Conservation (phyloP, 192 early-diverging fungal species). For the Thamnidium elegans region DNA sequence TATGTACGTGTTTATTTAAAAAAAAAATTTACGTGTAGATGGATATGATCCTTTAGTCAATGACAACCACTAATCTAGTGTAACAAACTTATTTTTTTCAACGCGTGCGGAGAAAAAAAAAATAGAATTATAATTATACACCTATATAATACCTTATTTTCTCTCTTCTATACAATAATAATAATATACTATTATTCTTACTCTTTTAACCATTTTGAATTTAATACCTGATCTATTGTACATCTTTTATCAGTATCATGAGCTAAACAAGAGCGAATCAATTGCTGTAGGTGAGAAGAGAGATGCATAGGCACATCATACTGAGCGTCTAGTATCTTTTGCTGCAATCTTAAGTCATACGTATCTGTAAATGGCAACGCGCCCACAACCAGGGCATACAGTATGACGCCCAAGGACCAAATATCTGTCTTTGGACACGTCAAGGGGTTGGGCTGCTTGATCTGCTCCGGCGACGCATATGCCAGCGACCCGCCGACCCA, state of each 20-base stretch:
- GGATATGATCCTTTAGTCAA: constrained; percentile 30
- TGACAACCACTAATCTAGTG: not conserved
- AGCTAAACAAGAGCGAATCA: constrained; percentile 46
- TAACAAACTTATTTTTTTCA: too few relatives aligned
- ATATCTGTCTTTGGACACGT: constrained; percentile 61
- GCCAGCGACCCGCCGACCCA: constrained; percentile 63
- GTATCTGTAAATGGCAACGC: constrained; percentile 73
- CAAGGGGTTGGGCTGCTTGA: constrained; percentile 38
- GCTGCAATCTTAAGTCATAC: constrained; percentile 66
- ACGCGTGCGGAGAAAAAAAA: not conserved
- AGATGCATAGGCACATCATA: constrained; percentile 44
- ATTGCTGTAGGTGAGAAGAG: constrained; percentile 32
- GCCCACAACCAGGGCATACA: constrained; percentile 68
- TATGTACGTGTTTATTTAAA: not conserved
- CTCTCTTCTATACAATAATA: constrained; percentile 12
- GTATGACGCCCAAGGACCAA: constrained; percentile 74
- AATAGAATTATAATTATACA: too few relatives aligned
- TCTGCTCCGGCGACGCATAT: constrained; percentile 70
- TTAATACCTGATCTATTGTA: constrained; percentile 21
- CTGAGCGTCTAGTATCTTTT: constrained; percentile 63
- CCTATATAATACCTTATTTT: constrained; percentile 37
- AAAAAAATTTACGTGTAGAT: constrained; percentile 7
- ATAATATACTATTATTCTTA: not conserved
- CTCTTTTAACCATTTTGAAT: too few relatives aligned
- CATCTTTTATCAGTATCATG: constrained; percentile 44